These are phyloP conservation scores for Tuber borchii DNA, from an alignment of 495 filamentous ascomycete genomes.

Conservation along the genomic window DNA sequence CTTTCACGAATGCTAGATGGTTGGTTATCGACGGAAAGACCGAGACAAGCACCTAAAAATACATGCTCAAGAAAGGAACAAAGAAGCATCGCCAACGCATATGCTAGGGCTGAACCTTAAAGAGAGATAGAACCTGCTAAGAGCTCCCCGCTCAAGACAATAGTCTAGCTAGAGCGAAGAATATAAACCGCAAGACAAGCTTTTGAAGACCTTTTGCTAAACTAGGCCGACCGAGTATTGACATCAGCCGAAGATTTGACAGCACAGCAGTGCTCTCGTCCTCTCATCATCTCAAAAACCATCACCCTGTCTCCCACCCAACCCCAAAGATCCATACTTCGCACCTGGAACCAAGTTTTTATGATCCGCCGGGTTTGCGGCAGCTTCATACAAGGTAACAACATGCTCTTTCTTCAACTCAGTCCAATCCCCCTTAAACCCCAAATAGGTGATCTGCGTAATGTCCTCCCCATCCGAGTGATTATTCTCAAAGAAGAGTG, in stretches of 20 bases:
- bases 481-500: constrained; percentile 77
- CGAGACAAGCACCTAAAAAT: not conserved
- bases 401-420: constrained; percentile 72
- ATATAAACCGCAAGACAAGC: not conserved
- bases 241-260: not conserved
- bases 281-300: constrained; percentile 18
- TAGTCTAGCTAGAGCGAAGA: not conserved
- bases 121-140: not conserved
- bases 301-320: constrained; percentile 27
- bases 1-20: not conserved
- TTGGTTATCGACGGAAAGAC: not conserved
- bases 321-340: constrained; percentile 34
- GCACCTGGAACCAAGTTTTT: constrained; percentile 37
- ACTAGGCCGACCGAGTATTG: not conserved
- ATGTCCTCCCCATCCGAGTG: constrained; percentile 58
- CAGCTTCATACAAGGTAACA: constrained; percentile 85
- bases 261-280: not conserved
- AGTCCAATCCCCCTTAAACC: constrained; percentile 90
- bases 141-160: not conserved
- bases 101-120: not conserved
- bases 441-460: constrained; percentile 72
- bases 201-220: not conserved
- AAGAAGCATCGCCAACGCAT: not conserved
- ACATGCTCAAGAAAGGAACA: not conserved
- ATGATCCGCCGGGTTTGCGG: constrained; percentile 86